Evolutionary conservation across 192 early-diverging fungal species (phyloP).

Genomic region (Backusella liffmaniae): DNA sequence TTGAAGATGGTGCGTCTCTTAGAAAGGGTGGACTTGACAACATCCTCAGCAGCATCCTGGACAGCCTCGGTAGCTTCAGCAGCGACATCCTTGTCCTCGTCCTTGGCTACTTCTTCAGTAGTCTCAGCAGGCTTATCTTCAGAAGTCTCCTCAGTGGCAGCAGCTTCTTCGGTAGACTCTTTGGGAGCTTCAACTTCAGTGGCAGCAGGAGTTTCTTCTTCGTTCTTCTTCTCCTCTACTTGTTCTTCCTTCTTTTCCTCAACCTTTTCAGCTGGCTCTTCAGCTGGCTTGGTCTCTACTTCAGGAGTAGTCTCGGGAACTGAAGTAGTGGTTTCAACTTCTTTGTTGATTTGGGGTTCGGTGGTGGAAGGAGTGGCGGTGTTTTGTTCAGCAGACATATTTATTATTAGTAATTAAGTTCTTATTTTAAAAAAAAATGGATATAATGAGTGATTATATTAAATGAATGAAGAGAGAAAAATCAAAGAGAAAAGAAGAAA

Average conservation of each 20-base stretch:
- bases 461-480: not conserved
- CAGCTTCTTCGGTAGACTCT: not conserved
- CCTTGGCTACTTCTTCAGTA: conserved; percentile 20
- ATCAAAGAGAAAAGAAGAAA: not conserved
- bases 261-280: not conserved
- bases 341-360: conserved; percentile 4
- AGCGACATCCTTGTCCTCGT: conserved; percentile 17
- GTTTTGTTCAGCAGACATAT: not conserved
- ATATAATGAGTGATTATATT: not conserved
- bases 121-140: conserved; percentile 7
- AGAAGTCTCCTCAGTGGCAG: not conserved
- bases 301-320: not conserved
- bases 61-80: not conserved
- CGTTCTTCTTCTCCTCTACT: not conserved
- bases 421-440: not conserved
- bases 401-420: not conserved
- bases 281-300: not conserved
- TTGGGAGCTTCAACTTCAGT: not conserved
- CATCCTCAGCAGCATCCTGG: conserved; percentile 27
- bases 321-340: not conserved
- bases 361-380: not conserved
- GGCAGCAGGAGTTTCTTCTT: not conserved
- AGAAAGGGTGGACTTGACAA: conserved; percentile 8
- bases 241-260: not conserved
- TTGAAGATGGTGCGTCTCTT: conserved; percentile 17